phyloP scores from a whole-genome alignment of 306 rosid species.

The Pyrus betulifolia region DNA sequence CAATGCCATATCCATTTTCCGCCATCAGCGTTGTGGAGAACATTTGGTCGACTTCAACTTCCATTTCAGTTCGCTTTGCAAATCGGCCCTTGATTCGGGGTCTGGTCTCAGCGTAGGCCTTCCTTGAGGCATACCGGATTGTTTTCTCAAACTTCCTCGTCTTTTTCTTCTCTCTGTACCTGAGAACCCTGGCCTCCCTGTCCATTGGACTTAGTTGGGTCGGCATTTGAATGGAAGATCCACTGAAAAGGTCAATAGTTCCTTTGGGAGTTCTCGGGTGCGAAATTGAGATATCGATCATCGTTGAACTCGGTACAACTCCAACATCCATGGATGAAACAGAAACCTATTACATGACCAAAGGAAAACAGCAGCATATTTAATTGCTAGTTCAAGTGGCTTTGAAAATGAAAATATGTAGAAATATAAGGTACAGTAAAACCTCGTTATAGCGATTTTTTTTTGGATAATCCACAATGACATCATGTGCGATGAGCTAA shows the following conservation, averaged over 20 bases:
- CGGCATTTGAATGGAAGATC: conserved; percentile 48
- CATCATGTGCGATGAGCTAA: neutral
- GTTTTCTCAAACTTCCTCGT: conserved; percentile 87
- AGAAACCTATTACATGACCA: conserved; percentile 45
- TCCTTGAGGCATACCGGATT: conserved; percentile 88
- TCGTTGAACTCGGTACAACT: conserved; percentile 72
- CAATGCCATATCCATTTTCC: conserved; percentile 74
- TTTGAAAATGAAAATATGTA: neutral
- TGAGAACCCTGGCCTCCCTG: conserved; percentile 79
- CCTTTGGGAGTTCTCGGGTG: conserved; percentile 71
- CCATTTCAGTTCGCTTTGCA: conserved; percentile 62
- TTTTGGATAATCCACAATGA: neutral
- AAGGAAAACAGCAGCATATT: neutral
- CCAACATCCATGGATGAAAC: conserved; percentile 81
- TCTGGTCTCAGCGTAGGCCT: conserved; percentile 94
- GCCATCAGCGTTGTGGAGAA: conserved; percentile 56
- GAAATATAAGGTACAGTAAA: neutral
- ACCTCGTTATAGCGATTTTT: too few relatives aligned
- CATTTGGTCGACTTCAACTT: conserved; percentile 72
- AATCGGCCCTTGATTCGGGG: conserved; percentile 94
- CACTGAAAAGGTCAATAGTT: conserved; percentile 72
- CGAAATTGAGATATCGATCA: conserved; percentile 49
- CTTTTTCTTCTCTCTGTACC: conserved; percentile 92
- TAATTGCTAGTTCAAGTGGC: neutral
- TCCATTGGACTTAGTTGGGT: conserved; percentile 69